phyloP scores from a whole-genome alignment of 352 stramenopile species.

The Pythium sp. region DNA sequence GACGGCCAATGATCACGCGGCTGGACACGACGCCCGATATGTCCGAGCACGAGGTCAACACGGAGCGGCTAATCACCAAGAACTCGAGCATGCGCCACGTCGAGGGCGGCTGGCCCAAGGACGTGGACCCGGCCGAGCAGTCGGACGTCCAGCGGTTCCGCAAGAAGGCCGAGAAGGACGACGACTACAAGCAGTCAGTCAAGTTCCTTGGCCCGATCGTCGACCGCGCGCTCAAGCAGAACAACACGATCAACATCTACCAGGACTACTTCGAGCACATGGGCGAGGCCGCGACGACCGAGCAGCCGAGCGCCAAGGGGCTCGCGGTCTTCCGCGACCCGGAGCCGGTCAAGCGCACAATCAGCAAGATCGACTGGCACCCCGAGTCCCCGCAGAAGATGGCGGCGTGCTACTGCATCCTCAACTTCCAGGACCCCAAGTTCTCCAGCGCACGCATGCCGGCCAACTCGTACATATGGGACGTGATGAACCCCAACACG shows the following conservation, averaged over 20 bases:
- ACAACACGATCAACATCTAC: constrained; percentile 99
- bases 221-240: constrained; percentile 94
- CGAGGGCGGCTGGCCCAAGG: constrained; percentile 97
- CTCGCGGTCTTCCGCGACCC: constrained; percentile 97
- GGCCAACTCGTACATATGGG: constrained; percentile 94
- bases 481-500: constrained; percentile 96
- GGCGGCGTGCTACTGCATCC: constrained; percentile 95
- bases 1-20: constrained; percentile 82
- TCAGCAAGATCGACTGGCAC: constrained; percentile 97
- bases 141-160: constrained; percentile 94
- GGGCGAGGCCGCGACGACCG: constrained; percentile 88
- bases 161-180: constrained; percentile 97
- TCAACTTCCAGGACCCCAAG: constrained; percentile 95
- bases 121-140: constrained; percentile 96
- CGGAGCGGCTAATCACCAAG: constrained; percentile 91
- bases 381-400: constrained; percentile 95
- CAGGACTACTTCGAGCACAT: constrained; percentile 95
- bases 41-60: constrained; percentile 93
- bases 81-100: constrained; percentile 93
- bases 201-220: constrained; percentile 92
- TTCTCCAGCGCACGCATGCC: constrained; percentile 81
- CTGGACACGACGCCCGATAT: constrained; percentile 91
- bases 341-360: constrained; percentile 90
- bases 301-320: constrained; percentile 95
- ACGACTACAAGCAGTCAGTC: constrained; percentile 95